Percentiles rank a stretch among this genome's conserved stretches.
Evolutionary conservation across 768 basidiomycete species (phyloP).

Genomic region (Tricholoma terreum): DNA sequence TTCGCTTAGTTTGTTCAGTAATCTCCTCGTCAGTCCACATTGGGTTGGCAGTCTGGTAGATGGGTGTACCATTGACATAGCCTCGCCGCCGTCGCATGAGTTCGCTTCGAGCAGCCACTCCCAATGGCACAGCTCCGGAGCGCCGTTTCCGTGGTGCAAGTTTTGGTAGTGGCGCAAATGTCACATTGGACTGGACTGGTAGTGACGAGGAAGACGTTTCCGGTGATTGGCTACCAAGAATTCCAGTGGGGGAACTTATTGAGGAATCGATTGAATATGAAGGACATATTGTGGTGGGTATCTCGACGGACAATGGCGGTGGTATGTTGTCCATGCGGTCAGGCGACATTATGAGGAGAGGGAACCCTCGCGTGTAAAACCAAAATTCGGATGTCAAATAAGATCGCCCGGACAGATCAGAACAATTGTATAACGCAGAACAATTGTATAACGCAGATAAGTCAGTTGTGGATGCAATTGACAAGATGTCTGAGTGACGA

Average conservation of each 20-base stretch:
- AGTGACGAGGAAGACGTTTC: slow-evolving; percentile 35
- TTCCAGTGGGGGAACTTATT: slow-evolving; percentile 22
- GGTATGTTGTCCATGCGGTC: not conserved
- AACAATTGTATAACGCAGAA: no score
- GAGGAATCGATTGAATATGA: slow-evolving; percentile 1
- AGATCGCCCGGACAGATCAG: not conserved
- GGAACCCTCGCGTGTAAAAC: not conserved
- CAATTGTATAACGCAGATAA: no score
- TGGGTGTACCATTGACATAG: slow-evolving; percentile 6
- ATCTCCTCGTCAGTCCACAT: slow-evolving; percentile 41
- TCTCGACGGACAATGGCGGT: slow-evolving; percentile 1
- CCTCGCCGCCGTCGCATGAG: slow-evolving; percentile 36
- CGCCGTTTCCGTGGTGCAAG: slow-evolving; percentile 47
- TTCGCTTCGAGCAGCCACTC: slow-evolving; percentile 48
- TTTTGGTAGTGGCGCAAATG: slow-evolving; percentile 59
- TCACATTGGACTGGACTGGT: slow-evolving; percentile 35
- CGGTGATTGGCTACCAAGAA: slow-evolving; percentile 49
- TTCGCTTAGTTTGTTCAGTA: slow-evolving; percentile 26
- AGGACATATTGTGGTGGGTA: not conserved
- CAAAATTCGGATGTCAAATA: not conserved
- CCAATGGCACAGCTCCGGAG: slow-evolving; percentile 48
- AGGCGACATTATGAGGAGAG: not conserved
- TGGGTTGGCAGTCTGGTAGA: slow-evolving; percentile 13
- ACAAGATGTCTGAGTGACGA: not conserved
- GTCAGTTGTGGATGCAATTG: not conserved